Evolutionary conservation across 495 filamentous ascomycete species (phyloP), one percentile per base, ranked within the genome.

Genomic region (Penicillium arizonense): DNA sequence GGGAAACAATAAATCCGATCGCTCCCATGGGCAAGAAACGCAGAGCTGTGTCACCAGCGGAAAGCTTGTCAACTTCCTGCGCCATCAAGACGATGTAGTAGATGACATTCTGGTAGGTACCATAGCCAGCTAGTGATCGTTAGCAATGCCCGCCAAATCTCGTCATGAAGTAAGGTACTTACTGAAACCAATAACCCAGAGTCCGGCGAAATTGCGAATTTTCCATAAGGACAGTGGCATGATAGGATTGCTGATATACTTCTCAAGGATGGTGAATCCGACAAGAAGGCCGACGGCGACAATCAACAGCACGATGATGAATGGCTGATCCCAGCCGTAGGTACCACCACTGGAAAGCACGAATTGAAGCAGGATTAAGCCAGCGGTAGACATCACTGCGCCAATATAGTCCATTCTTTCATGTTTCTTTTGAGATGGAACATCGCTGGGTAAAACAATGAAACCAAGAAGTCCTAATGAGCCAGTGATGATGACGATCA

Each of bases 241-340:
- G 36, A 72, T 57, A 2, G 69, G 69, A 23, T 66, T 64, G 10
- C 56, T 56, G 53, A 70, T 64, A 49, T 63, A 69, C 14, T 66
- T 68, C 50, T 72, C 62, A 20, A 61, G 41, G 20, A 73, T 8
- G 5, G 57, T 53, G 46, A 81, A 81, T 5, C 53, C 69, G 18
- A 58, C 60, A 20, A 81, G 67, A 18, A 75, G 61, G 8, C 58
- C 51, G 32, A 78, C 47, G 2, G 76, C 68, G 2, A 75, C 28
- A 36, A 78, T 59, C 16, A 82, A 53, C 0, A 80, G 67, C 6
- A 65, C 68, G 42, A 76, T 72, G 45, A 77, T 68, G 48, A 81
- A 80, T 0, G 77, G 71, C 5, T 52, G 61, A 5, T 55, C 52
- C 78, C 80, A 81, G 23, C 78, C 78, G n/a, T 73, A 72, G 5